Conservation (phyloP, 179 eudicot species). For the Spinacia oleracea region DNA sequence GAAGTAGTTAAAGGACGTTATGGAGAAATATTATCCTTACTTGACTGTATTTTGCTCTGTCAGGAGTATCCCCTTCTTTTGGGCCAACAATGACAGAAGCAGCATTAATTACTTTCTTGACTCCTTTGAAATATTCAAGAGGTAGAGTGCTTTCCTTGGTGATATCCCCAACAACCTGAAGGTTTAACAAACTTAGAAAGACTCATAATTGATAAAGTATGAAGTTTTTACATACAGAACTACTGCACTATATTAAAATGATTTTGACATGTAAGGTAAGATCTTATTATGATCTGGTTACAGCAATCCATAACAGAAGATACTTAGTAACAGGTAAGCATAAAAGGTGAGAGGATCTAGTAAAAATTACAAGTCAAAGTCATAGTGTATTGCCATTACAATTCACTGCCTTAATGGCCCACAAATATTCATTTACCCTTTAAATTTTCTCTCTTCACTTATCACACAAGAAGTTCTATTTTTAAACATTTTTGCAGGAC, state of each 20-base stretch:
- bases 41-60: slow-evolving; percentile 91
- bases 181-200: slow-evolving; percentile 9
- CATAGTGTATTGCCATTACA: neutral
- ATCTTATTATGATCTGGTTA: neutral
- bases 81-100: slow-evolving; percentile 96
- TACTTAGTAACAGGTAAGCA: neutral
- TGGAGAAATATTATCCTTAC: slow-evolving; percentile 36
- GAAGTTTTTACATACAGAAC: too few relatives aligned
- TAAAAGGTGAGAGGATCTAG: neutral
- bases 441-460: neutral
- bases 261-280: neutral
- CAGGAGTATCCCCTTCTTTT: slow-evolving; percentile 98
- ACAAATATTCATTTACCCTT: neutral
- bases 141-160: slow-evolving; percentile 74
- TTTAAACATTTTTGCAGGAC: neutral
- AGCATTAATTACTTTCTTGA: slow-evolving; percentile 77
- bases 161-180: slow-evolving; percentile 84
- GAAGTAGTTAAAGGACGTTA: neutral
- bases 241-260: neutral
- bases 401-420: neutral
- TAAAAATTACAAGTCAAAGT: neutral
- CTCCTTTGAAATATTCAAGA: slow-evolving; percentile 86
- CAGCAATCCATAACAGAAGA: neutral
- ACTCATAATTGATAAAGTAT: slow-evolving; percentile 6
- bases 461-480: neutral